phyloP scores from a whole-genome alignment of 148 eudicot species.

The Fagopyrum homotropicum region DNA sequence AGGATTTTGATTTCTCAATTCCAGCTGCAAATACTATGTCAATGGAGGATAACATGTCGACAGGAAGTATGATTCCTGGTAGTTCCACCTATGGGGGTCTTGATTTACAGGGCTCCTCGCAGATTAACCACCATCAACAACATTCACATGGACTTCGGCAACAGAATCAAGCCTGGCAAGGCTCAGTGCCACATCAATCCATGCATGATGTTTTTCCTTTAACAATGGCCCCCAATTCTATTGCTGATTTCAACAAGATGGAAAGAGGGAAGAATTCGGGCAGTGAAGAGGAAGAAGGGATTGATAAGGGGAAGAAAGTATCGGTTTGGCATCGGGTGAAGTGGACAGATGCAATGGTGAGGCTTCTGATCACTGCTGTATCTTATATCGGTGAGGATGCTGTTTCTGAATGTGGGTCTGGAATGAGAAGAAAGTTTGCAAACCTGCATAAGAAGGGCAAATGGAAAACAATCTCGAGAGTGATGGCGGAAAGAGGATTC shows the following conservation, averaged over 20 bases:
- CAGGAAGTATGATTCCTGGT: background rate
- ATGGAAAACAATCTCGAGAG: conserved; percentile 63
- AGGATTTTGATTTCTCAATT: too few species aligned
- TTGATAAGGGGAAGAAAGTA: background rate
- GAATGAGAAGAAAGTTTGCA: conserved; percentile 38
- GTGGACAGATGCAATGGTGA: conserved; percentile 59
- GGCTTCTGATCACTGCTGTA: conserved; percentile 51
- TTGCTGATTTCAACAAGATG: background rate
- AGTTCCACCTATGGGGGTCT: background rate
- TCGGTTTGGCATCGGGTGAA: conserved; percentile 61
- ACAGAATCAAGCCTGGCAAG: background rate
- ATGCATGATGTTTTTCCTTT: background rate
- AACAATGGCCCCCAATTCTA: background rate
- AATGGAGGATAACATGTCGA: background rate
- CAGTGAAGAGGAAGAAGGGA: background rate
- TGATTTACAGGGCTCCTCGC: background rate
- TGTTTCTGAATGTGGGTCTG: conserved; percentile 28
- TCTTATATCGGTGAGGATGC: conserved; percentile 63
- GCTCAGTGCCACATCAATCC: background rate
- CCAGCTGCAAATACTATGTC: background rate
- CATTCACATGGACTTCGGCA: background rate
- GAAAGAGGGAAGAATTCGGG: background rate
- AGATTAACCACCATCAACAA: background rate
- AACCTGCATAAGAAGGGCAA: conserved; percentile 61
- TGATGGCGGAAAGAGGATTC: conserved; percentile 45